These are phyloP conservation scores for Albugo candida DNA, from an alignment of 352 stramenopile species.

Conservation along the genomic window DNA sequence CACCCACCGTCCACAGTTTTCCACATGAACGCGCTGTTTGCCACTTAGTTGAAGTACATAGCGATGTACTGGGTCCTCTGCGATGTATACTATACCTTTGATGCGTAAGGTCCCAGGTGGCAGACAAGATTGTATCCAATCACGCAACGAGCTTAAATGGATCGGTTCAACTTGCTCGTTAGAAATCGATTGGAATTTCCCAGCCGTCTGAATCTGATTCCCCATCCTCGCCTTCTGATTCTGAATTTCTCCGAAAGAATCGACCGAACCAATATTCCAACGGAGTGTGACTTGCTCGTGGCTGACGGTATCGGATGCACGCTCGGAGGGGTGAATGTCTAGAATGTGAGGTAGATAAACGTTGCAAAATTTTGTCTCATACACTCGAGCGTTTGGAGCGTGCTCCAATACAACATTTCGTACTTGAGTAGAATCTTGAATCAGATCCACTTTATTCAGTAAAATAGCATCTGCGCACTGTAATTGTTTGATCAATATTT, in stretches of 20 bases:
- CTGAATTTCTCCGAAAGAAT: neutral
- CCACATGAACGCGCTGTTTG: slow-evolving; percentile 40
- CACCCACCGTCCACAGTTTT: slow-evolving; percentile 34
- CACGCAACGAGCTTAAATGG: slow-evolving; percentile 7
- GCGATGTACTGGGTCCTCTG: slow-evolving; percentile 27
- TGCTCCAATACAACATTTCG: slow-evolving; percentile 17
- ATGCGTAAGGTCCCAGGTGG: no score
- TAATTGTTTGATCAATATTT: slow-evolving; percentile 39
- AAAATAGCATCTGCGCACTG: slow-evolving; percentile 50
- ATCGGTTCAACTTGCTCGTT: slow-evolving; percentile 23
- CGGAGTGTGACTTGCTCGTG: slow-evolving; percentile 40
- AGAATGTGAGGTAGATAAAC: slow-evolving; percentile 55
- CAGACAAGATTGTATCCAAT: no score
- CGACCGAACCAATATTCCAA: slow-evolving; percentile 23
- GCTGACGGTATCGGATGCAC: slow-evolving; percentile 15
- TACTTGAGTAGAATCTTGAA: slow-evolving; percentile 15
- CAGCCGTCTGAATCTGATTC: no score
- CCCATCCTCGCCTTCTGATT: no score
- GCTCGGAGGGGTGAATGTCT: slow-evolving; percentile 27
- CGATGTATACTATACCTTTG: slow-evolving; percentile 48
- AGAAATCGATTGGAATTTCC: slow-evolving; percentile 22
- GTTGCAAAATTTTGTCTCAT: slow-evolving; percentile 37
- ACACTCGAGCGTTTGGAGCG: slow-evolving; percentile 32
- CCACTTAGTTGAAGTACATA: slow-evolving; percentile 57
- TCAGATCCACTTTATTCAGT: slow-evolving; percentile 67